Percentiles rank a stretch among this genome's conserved stretches.
Evolutionary conservation across 1,284 basidiomycete genomes (phyloP).

Genomic region (Ustilago crameri): DNA sequence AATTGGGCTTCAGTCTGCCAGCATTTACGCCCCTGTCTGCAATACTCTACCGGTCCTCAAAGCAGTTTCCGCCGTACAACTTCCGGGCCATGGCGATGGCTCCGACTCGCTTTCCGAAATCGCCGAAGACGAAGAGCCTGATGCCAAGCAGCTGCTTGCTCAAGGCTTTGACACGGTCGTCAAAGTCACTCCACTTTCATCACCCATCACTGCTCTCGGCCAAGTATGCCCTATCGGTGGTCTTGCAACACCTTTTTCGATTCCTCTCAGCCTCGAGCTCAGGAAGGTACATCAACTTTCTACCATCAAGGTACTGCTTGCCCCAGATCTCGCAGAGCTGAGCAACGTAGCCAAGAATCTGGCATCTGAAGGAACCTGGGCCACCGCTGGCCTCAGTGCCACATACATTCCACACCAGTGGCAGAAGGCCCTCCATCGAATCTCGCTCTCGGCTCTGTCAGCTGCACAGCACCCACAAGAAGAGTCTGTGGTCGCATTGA

Average conservation of each 20-base stretch:
- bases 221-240: constrained; percentile 40
- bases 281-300: constrained; percentile 25
- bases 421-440: constrained; percentile 23
- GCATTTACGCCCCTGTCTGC: constrained; percentile 33
- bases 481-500: constrained; percentile 70
- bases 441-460: constrained; percentile 15
- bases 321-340: constrained; percentile 13
- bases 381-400: constrained; percentile 32
- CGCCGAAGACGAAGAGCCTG: not conserved
- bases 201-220: constrained; percentile 27
- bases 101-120: not conserved
- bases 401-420: constrained; percentile 43
- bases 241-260: constrained; percentile 26
- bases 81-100: constrained; percentile 6
- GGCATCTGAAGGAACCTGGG: constrained; percentile 5
- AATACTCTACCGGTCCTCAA: constrained; percentile 39
- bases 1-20: constrained; percentile 16
- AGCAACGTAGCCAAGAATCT: constrained; percentile 13
- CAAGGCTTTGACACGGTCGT: constrained; percentile 27
- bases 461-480: constrained; percentile 37
- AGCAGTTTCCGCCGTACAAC: constrained; percentile 7
- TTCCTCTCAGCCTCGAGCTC: constrained; percentile 29
- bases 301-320: constrained; percentile 30
- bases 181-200: constrained; percentile 26
- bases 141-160: constrained; percentile 1